Evolutionary conservation across 1,284 basidiomycete species (phyloP).

Genomic region (Pyrrhoderma noxium): DNA sequence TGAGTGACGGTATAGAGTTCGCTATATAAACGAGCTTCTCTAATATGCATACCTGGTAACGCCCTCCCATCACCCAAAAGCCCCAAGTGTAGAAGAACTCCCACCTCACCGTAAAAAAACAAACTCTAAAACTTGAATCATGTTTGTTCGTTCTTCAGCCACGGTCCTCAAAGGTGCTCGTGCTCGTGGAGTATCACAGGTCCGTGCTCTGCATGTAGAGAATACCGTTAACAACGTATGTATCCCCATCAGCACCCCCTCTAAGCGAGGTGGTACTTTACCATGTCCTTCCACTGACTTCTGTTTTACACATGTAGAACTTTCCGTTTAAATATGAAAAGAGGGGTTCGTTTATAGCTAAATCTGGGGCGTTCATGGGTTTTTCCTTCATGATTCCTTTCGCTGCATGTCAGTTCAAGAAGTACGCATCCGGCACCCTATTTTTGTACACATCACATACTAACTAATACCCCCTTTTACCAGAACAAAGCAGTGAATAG

Average conservation of each 20-base stretch:
- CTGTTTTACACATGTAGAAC: slow-evolving; percentile 5
- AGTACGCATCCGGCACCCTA: slow-evolving; percentile 3
- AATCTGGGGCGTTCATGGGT: slow-evolving; percentile 9
- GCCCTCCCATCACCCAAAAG: too few species aligned
- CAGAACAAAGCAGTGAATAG: background rate
- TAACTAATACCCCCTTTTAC: background rate
- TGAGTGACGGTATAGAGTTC: too few species aligned
- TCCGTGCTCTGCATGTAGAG: slow-evolving; percentile 11
- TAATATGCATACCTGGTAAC: too few species aligned
- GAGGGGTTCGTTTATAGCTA: slow-evolving; percentile 6
- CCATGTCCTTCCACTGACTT: background rate
- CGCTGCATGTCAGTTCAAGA: slow-evolving; percentile 4
- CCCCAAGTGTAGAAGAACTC: too few species aligned
- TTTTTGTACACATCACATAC: background rate
- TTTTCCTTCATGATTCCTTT: slow-evolving; percentile 8
- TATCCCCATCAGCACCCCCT: too few species aligned
- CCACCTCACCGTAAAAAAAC: too few species aligned
- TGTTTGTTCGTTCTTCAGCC: too few species aligned
- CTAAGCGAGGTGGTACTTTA: too few species aligned
- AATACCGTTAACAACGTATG: slow-evolving; percentile 14
- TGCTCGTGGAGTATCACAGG: background rate
- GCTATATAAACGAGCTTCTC: too few species aligned
- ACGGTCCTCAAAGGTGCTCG: too few species aligned
- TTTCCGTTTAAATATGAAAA: slow-evolving; percentile 14
- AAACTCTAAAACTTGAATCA: too few species aligned